A percentile compares a stretch with the other conserved stretches of the same genome.
Conservation (phyloP, 108 stramenopile species). For the Nitzschia inconspicua region DNA sequence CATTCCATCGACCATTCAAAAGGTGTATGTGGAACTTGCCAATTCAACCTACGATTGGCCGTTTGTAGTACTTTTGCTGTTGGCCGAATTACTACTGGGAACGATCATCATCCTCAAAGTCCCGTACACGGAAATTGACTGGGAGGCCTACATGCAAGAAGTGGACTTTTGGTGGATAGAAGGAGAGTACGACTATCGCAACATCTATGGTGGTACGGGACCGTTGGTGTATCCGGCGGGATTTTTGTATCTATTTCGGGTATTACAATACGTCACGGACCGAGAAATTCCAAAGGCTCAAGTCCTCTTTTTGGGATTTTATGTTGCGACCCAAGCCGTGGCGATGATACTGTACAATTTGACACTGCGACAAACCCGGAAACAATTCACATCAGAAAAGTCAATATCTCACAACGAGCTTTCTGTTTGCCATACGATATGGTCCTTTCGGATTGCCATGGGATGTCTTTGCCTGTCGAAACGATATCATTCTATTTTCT, state of each 20-base stretch:
- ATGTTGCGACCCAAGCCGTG: slow-evolving; percentile 59
- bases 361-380: slow-evolving; percentile 22
- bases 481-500: slow-evolving; percentile 94
- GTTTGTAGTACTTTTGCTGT: slow-evolving; percentile 38
- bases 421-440: slow-evolving; percentile 36
- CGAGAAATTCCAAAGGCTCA: slow-evolving; percentile 78
- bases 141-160: slow-evolving; percentile 98
- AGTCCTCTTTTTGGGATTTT: slow-evolving; percentile 76
- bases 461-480: slow-evolving; percentile 77
- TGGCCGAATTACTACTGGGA: slow-evolving; percentile 51
- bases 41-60: slow-evolving; percentile 34
- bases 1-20: slow-evolving; percentile 10
- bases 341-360: slow-evolving; percentile 75
- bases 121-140: slow-evolving; percentile 98
- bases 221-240: slow-evolving; percentile 98
- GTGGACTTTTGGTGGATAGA: slow-evolving; percentile 61
- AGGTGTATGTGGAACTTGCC: slow-evolving; percentile 34
- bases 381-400: neutral
- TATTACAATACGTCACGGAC: slow-evolving; percentile 63
- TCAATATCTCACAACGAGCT: neutral
- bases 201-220: slow-evolving; percentile 90
- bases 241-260: slow-evolving; percentile 88
- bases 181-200: slow-evolving; percentile 87
- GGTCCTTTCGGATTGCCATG: slow-evolving; percentile 75
- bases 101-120: slow-evolving; percentile 62